Evolutionary conservation across 805 yeast species (phyloP), one percentile per base, ranked within the genome.

Genomic region (Pichia nakasei): DNA sequence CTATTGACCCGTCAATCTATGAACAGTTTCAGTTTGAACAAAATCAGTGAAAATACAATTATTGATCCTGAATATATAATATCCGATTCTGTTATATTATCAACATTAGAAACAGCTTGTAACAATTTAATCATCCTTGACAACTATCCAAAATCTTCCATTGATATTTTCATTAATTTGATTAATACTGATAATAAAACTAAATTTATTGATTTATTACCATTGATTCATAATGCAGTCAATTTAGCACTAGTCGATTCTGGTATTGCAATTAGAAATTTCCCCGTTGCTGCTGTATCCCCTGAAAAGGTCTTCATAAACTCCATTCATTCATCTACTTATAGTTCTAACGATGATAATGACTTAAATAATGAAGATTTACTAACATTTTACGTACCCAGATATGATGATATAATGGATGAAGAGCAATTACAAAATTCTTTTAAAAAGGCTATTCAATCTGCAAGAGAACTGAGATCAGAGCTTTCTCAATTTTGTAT

Each of bases 121-220:
- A 48, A 51, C 15, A 56, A 55, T 36, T 45, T 80, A 1, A 68
- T 84, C 2, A 52, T 81, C 18, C 65, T 86, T 29, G 75, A 75
- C 13, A 79, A 80, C 48, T 93, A 93, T 60, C 97, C 97, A 5
- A 91, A 91, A 61, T 85, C 96, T 3, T 79, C 89, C 18, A 85
- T 91, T 45, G 93, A 82, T 55, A 73, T 91, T 15, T 82, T 80
- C 49, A 67, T 93, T 6, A 76, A 82, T 34, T 66, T 91, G 8
- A 70, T 89, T 24, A 69, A 81, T n/a, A 57, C 67, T 4, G 68
- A 68, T 34, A 48, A 57, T 17, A 37, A 48, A 19, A 61, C 60
- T 42, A 60, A 60, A 42, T 58, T 62, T 36, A 62, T 61, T 32
- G 60, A 57, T 34, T 59, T 73, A 24, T 62, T 72, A 24, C 66